Evolutionary conservation across 2,329 filamentous ascomycete species (phyloP).

Genomic region (Pestalotiopsis sp.): DNA sequence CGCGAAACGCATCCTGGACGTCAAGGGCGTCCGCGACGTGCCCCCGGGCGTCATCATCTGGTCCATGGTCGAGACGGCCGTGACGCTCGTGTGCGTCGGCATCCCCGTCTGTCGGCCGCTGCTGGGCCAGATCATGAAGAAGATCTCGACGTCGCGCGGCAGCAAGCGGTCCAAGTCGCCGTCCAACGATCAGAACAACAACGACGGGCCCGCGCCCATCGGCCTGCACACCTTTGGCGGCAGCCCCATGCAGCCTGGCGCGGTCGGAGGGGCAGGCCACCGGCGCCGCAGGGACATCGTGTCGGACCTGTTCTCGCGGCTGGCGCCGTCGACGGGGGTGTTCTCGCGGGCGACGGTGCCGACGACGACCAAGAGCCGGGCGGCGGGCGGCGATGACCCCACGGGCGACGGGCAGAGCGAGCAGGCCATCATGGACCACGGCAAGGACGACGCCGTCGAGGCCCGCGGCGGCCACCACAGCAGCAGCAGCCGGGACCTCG

Average conservation of each 20-base stretch:
- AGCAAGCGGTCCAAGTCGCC: constrained; percentile 11
- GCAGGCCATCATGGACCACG: neutral
- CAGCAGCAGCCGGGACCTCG: neutral
- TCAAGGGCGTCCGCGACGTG: constrained; percentile 19
- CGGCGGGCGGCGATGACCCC: neutral
- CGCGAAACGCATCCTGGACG: constrained; percentile 16
- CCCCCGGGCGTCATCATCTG: constrained; percentile 22
- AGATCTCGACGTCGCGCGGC: constrained; percentile 1
- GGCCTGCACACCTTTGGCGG: constrained; percentile 4
- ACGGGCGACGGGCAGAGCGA: neutral
- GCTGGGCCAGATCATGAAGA: constrained; percentile 12
- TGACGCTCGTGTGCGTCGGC: constrained; percentile 23
- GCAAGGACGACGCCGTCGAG: neutral
- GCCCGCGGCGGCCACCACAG: neutral
- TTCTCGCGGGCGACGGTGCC: neutral
- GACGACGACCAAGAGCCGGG: neutral
- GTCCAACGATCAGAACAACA: neutral
- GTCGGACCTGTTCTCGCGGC: neutral
- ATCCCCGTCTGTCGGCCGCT: constrained; percentile 23
- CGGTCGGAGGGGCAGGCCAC: neutral
- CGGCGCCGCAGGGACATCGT: neutral
- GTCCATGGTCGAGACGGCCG: constrained; percentile 21
- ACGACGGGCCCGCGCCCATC: constrained; percentile 3
- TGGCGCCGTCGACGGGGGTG: neutral
- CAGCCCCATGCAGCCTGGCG: neutral